phyloP scores from a whole-genome alignment of 2,329 filamentous ascomycete genomes.

The Alternaria sp. region DNA sequence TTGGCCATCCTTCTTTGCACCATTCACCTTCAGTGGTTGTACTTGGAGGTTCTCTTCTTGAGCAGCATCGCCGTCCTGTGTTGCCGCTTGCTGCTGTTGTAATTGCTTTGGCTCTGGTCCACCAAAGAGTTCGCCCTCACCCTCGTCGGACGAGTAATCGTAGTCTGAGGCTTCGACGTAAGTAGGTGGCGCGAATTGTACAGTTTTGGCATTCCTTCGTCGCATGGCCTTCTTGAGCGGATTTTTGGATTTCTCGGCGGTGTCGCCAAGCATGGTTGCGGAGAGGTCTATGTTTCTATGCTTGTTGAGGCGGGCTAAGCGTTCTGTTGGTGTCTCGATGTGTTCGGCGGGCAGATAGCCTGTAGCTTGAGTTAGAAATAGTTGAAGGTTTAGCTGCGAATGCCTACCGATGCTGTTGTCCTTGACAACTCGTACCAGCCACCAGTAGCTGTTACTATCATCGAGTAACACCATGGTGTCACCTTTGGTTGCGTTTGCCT shows the following conservation, averaged over 20 bases:
- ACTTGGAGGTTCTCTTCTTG: conserved; percentile 47
- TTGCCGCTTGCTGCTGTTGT: conserved; percentile 32
- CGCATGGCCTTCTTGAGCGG: conserved; percentile 85
- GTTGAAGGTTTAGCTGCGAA: not conserved
- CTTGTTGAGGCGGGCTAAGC: conserved; percentile 92
- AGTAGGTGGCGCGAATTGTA: conserved; percentile 83
- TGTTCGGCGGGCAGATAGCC: conserved; percentile 97
- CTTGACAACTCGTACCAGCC: conserved; percentile 96
- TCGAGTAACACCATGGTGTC: conserved; percentile 98
- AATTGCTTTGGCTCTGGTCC: conserved; percentile 44
- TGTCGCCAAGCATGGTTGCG: conserved; percentile 75
- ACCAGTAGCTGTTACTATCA: conserved; percentile 99
- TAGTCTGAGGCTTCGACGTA: conserved; percentile 89
- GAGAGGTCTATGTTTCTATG: conserved; percentile 94
- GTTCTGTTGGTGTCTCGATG: conserved; percentile 96
- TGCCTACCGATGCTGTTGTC: conserved; percentile 86
- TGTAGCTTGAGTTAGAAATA: conserved; percentile 50
- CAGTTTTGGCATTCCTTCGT: conserved; percentile 81
- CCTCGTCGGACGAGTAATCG: conserved; percentile 84
- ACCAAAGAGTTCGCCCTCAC: conserved; percentile 57
- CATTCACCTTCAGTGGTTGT: conserved; percentile 50
- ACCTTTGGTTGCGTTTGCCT: conserved; percentile 97
- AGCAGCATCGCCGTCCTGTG: conserved; percentile 53
- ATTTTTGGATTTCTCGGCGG: conserved; percentile 81
- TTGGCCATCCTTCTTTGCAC: conserved; percentile 41